Evolutionary conservation across 495 filamentous ascomycete species (phyloP), one percentile per base, ranked within the genome.

Genomic region (Penicillium turbatum): DNA sequence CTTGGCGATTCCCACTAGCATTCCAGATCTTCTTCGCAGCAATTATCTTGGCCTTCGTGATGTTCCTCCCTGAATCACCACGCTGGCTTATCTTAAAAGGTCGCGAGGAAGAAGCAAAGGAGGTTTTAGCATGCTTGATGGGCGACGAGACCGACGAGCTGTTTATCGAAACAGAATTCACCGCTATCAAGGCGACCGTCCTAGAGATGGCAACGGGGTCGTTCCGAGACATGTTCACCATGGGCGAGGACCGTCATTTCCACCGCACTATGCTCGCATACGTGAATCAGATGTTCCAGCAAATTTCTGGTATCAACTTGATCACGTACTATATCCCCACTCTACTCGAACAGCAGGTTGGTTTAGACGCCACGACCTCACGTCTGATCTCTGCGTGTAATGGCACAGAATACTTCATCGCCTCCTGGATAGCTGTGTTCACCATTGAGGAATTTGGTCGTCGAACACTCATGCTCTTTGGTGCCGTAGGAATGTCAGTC

Each of bases 251-350:
- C 61, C 81, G 88, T 29, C 86, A 89, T 63, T 81, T 92, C 59
- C 88, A 90, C 67, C 82, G 89, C 11, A 82, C 79, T 0, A 65
- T 84, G 21, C 74, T 90, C 27, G 87, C 80, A 39, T 88, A 88
- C 60, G 79, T 88, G 64, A 89, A 87, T 66, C 87, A 90, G 55
- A 80, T 87, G 74, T 89, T 89, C 71, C 87, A 90, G 60, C 86
- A 91, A 55, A 83, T 88, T 29, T 80, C 77, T 0, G 88, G 88
- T 19, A 89, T 90, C 60, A 90, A 90, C 56, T 60, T 90, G 15
- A 85, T 89, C 56, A 86, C 85, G 0, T 88, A 89, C 62, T 91
- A 90, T 52, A 79, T 84, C 1, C 75, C 86, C 6, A 80, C 82
- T 4, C 82, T 90, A 43, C 82, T 87, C 56, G 64, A 82, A 40